Evolutionary conservation across 1,284 basidiomycete species (phyloP).

Genomic region (Taiwanofungus camphoratus): DNA sequence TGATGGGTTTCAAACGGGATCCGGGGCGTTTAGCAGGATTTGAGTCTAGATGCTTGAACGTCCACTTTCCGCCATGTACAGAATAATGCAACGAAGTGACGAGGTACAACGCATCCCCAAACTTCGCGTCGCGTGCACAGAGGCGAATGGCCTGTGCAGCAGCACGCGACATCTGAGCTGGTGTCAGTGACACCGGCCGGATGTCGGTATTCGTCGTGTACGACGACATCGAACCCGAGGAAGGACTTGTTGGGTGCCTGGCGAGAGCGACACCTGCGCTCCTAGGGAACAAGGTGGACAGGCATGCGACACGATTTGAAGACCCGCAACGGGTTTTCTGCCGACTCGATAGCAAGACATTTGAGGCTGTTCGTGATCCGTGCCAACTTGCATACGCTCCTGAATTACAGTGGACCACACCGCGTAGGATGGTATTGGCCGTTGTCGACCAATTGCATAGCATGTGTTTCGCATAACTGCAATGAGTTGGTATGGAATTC

Average conservation of each 20-base stretch:
- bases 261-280: not conserved
- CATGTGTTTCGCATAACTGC: constrained; percentile 54
- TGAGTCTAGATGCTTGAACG: constrained; percentile 4
- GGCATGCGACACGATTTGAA: not conserved
- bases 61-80: constrained; percentile 10
- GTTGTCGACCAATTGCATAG: constrained; percentile 51
- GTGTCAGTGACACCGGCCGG: constrained; percentile 21
- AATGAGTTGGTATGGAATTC: not conserved
- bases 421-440: constrained; percentile 28
- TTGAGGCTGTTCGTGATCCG: not conserved
- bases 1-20: constrained; percentile 31
- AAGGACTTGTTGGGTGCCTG: not conserved
- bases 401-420: constrained; percentile 2
- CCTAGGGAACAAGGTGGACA: not conserved
- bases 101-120: constrained; percentile 48
- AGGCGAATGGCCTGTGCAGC: constrained; percentile 50
- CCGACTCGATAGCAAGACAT: not conserved
- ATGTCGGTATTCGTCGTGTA: not conserved
- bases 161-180: constrained; percentile 44
- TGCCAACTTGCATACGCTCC: not conserved
- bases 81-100: constrained; percentile 53
- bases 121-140: constrained; percentile 36
- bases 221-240: constrained; percentile 2
- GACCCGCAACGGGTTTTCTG: not conserved
- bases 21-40: constrained; percentile 1